Conservation (phyloP, 305 asterid genomes). For the Rubia occidens region DNA sequence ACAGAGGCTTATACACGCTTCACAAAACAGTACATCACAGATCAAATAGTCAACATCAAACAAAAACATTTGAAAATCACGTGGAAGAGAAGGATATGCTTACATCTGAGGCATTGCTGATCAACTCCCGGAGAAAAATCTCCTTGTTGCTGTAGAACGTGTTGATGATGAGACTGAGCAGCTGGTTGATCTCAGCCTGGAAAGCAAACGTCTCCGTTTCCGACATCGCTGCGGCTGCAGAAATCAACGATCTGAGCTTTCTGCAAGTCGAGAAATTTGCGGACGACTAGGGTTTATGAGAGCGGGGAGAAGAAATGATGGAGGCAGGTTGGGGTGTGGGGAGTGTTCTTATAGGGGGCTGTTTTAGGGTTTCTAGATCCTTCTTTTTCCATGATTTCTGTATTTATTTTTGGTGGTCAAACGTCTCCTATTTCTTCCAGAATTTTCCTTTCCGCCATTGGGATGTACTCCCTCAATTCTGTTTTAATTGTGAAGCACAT, state of each 20-base stretch:
- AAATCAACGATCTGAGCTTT: neutral
- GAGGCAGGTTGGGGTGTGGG: neutral
- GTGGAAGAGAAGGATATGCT: constrained; percentile 9
- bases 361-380: constrained; percentile 24
- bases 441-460: neutral
- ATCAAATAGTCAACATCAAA: too few species aligned
- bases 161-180: constrained; percentile 67
- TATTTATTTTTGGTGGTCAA: neutral
- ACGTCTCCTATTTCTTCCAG: neutral
- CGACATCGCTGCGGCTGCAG: constrained; percentile 28
- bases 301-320: neutral
- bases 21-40: too few species aligned
- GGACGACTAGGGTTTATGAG: neutral
- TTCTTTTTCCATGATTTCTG: constrained; percentile 1
- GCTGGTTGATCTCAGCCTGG: constrained; percentile 77
- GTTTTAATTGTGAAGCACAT: neutral
- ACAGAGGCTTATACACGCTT: too few species aligned
- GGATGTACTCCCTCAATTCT: neutral
- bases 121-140: constrained; percentile 77
- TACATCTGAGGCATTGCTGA: constrained; percentile 76
- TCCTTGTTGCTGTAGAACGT: constrained; percentile 86
- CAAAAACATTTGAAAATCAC: too few species aligned
- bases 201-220: constrained; percentile 75
- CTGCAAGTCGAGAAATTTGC: neutral
- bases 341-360: neutral